A percentile compares a stretch with the other conserved stretches of the same genome.
Evolutionary conservation across 106 monocot genomes (phyloP).

Genomic region (Agapanthus africanus): DNA sequence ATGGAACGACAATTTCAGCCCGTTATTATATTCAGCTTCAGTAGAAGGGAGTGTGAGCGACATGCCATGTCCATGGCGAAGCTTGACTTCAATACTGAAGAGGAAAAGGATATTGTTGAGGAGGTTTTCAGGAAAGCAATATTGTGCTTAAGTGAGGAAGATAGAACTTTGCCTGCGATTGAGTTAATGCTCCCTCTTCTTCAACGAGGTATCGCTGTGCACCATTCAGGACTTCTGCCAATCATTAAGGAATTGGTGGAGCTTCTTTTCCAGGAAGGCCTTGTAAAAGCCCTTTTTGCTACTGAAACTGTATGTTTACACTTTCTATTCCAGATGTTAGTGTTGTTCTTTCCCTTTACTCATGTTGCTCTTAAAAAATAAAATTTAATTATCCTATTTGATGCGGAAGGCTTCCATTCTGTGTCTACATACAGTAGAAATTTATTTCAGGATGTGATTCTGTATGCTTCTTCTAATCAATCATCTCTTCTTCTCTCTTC

Average conservation of each 20-base stretch:
- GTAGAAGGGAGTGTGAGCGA: conserved; percentile 92
- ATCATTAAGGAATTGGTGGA: conserved; percentile 97
- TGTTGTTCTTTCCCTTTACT: too few species aligned
- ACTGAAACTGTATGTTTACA: conserved; percentile 87
- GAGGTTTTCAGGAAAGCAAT: conserved; percentile 83
- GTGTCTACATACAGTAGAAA: too few species aligned
- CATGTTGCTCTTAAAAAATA: too few species aligned
- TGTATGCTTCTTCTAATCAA: too few species aligned
- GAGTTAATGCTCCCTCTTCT: conserved; percentile 95
- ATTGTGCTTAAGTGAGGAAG: conserved; percentile 82
- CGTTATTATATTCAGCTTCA: conserved; percentile 94
- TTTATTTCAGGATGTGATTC: too few species aligned
- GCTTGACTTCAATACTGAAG: conserved; percentile 82
- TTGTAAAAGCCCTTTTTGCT: conserved; percentile 99
- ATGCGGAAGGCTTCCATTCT: too few species aligned
- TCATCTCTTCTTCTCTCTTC: too few species aligned
- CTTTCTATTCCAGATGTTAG: conserved; percentile 14
- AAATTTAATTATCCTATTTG: too few species aligned
- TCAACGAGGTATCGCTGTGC: conserved; percentile 84
- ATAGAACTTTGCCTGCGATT: conserved; percentile 89
- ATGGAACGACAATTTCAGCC: conserved; percentile 97
- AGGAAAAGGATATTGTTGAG: conserved; percentile 72
- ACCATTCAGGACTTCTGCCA: conserved; percentile 96
- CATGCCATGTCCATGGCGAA: conserved; percentile 95
- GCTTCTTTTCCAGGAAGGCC: conserved; percentile 98